Conservation (phyloP, 129 eudicot species). For the Arctium lappa region DNA sequence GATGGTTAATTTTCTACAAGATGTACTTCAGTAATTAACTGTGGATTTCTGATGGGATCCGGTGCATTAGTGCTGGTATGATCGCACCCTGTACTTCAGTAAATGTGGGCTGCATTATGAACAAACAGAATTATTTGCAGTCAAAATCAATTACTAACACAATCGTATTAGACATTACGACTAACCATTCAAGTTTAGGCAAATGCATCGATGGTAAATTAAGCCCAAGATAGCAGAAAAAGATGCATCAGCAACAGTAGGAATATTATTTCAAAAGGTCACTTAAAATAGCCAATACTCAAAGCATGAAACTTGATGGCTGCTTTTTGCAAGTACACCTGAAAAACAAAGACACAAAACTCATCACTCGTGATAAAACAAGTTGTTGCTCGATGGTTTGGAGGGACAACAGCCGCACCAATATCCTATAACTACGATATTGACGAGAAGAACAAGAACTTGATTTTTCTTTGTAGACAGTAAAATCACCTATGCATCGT, state of each 20-base stretch:
- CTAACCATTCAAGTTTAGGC: not conserved
- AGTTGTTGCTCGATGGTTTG: conserved; percentile 10
- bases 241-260: not conserved
- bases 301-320: not conserved
- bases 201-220: not conserved
- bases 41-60: too few species aligned
- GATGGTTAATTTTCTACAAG: conserved; percentile 9
- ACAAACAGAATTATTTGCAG: not conserved
- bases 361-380: not conserved
- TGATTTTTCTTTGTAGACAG: not conserved
- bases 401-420: conserved; percentile 15
- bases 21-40: conserved; percentile 3
- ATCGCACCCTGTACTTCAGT: not conserved
- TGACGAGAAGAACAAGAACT: not conserved
- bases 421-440: not conserved
- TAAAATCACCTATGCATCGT: too few species aligned
- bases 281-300: not conserved
- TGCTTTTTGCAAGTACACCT: conserved; percentile 5
- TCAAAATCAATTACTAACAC: not conserved
- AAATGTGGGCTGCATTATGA: conserved; percentile 13
- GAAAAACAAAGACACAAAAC: not conserved
- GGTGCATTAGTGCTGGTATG: too few species aligned
- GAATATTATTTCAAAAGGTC: not conserved
- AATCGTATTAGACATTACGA: not conserved
- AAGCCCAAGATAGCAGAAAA: not conserved